These are phyloP conservation scores for Aspergillus leporis DNA, from an alignment of 495 filamentous ascomycete genomes.

Conservation along the genomic window DNA sequence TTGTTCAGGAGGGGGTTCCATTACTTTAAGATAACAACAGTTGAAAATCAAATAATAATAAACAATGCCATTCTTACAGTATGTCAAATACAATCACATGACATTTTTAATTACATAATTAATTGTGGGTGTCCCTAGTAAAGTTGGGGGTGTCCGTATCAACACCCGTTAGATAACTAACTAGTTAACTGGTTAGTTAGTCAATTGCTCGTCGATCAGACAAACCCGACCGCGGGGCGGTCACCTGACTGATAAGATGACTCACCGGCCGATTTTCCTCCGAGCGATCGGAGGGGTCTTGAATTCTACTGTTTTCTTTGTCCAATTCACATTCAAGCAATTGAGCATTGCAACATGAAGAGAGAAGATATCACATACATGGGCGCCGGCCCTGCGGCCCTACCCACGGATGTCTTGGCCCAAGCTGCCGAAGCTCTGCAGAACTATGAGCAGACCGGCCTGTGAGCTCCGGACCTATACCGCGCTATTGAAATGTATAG, in stretches of 20 bases:
- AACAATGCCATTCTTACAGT: no score
- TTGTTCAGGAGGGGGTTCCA: no score
- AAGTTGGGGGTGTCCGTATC: no score
- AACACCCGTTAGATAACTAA: no score
- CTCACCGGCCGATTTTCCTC: slow-evolving; percentile 1
- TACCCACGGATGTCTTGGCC: slow-evolving; percentile 77
- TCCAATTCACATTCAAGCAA: slow-evolving; percentile 1
- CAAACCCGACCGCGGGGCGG: background rate
- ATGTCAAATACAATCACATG: no score
- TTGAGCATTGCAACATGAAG: slow-evolving; percentile 14
- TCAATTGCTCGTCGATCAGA: no score
- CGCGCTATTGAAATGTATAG: background rate
- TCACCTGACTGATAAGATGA: slow-evolving; percentile 5
- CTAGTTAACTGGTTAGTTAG: no score
- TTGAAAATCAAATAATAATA: no score
- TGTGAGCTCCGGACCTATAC: slow-evolving; percentile 52
- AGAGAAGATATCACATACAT: slow-evolving; percentile 73
- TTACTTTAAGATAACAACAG: no score
- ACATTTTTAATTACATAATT: no score
- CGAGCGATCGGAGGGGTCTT: background rate
- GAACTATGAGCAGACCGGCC: slow-evolving; percentile 78
- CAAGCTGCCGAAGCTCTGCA: slow-evolving; percentile 71
- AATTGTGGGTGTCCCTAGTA: no score
- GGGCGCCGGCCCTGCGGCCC: slow-evolving; percentile 81
- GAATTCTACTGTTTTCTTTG: background rate